These are phyloP conservation scores for Sistotremastrum suecicum DNA, from an alignment of 768 basidiomycete genomes.

Conservation along the genomic window DNA sequence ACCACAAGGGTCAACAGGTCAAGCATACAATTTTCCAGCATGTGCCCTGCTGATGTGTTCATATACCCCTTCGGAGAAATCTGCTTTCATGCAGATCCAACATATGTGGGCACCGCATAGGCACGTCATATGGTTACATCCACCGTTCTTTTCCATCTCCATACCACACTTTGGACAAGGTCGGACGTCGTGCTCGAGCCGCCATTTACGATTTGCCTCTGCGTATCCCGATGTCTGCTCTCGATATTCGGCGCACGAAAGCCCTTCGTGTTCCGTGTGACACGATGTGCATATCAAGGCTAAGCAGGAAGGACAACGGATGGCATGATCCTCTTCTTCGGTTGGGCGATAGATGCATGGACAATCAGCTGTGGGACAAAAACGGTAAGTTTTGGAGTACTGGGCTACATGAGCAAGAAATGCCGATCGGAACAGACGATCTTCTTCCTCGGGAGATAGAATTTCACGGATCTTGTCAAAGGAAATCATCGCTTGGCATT, in stretches of 20 bases:
- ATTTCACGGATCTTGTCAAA: constrained; percentile 34
- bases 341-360: constrained; percentile 53
- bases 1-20: too few relatives aligned
- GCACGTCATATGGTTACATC: constrained; percentile 28
- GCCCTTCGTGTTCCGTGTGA: constrained; percentile 47
- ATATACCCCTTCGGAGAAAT: too few relatives aligned
- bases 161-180: constrained; percentile 22
- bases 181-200: constrained; percentile 17
- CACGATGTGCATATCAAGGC: constrained; percentile 56
- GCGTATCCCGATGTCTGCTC: constrained; percentile 7
- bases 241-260: constrained; percentile 40
- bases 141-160: constrained; percentile 22
- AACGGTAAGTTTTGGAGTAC: constrained; percentile 47
- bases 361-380: constrained; percentile 74
- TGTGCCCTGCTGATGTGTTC: too few relatives aligned
- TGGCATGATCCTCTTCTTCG: constrained; percentile 25
- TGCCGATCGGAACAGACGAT: constrained; percentile 40
- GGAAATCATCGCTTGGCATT: constrained; percentile 42
- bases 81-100: constrained; percentile 22
- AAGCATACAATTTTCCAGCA: too few relatives aligned
- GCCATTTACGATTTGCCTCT: constrained; percentile 14
- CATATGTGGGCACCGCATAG: constrained; percentile 24
- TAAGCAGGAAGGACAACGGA: constrained; percentile 63
- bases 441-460: constrained; percentile 38
- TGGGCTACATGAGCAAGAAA: constrained; percentile 48